Percentiles rank a stretch among this genome's conserved stretches.
Conservation (phyloP, 139 green algal genomes). For the Closterium sp. region DNA sequence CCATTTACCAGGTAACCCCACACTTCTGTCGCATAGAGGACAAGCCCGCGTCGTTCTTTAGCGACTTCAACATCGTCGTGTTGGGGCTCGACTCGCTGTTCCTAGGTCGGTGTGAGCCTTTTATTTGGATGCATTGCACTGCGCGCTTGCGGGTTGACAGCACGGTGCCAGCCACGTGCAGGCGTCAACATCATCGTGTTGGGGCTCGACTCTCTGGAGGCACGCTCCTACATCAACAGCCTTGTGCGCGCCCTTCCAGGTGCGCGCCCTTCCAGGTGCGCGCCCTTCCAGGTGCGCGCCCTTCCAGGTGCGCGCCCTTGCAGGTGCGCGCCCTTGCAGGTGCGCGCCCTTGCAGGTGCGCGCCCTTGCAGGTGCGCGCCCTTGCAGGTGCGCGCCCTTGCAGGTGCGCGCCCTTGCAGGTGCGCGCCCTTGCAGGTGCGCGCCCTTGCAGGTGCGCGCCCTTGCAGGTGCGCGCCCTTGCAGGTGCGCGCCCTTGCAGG, state of each 20-base stretch:
- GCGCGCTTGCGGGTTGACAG: no score
- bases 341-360: conserved; percentile 76
- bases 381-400: conserved; percentile 91
- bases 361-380: conserved; percentile 74
- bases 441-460: conserved; percentile 82
- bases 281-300: conserved; percentile 87
- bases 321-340: conserved; percentile 89
- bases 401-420: conserved; percentile 64
- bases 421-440: conserved; percentile 83
- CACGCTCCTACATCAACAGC: conserved; percentile 94
- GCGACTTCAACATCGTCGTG: conserved; percentile 78
- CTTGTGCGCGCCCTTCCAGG: conserved; percentile 88
- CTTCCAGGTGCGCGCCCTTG: conserved; percentile 74
- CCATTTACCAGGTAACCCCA: conserved; percentile 48
- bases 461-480: conserved; percentile 74
- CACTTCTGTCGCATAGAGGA: conserved; percentile 95
- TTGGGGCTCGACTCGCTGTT: no score
- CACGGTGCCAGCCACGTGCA: neutral
- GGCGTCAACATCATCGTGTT: conserved; percentile 92
- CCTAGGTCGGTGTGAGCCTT: no score
- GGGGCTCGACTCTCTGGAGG: conserved; percentile 96
- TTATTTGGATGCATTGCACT: no score
- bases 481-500: conserved; percentile 89
- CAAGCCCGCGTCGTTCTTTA: conserved; percentile 85
- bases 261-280: conserved; percentile 76